These are phyloP conservation scores for Mortierella sp. DNA, from an alignment of 371 early-diverging fungal genomes.

Conservation along the genomic window DNA sequence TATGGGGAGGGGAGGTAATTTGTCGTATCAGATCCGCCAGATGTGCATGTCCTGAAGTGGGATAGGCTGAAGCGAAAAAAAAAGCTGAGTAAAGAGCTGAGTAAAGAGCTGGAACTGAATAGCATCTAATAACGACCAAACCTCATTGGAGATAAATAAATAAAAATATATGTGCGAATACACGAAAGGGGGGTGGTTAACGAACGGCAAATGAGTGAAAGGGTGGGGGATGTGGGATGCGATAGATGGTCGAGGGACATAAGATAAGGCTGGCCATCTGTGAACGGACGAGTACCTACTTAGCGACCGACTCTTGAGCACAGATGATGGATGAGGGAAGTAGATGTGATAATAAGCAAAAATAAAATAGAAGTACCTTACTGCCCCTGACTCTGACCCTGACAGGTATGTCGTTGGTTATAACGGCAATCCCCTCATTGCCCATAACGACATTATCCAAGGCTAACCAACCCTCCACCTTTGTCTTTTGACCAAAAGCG, in stretches of 20 bases:
- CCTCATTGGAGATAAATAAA: neutral
- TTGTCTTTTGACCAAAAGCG: too few species aligned
- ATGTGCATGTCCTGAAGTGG: neutral
- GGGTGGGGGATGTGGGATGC: too few species aligned
- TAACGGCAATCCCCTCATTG: too few species aligned
- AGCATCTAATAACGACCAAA: neutral
- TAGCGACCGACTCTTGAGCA: neutral
- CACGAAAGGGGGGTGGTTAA: too few species aligned
- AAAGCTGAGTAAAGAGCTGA: constrained; percentile 6
- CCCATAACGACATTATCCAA: too few species aligned
- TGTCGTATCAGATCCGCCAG: neutral
- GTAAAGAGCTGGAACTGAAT: neutral
- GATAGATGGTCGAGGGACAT: neutral
- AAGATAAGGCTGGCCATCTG: neutral
- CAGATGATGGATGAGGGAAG: too few species aligned
- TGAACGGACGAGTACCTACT: neutral
- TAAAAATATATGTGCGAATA: too few species aligned
- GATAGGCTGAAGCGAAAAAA: constrained; percentile 1
- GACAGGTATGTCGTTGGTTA: too few species aligned
- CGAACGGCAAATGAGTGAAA: neutral
- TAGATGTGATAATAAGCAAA: too few species aligned
- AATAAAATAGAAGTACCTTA: too few species aligned
- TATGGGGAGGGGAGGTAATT: neutral
- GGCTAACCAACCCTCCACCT: too few species aligned
- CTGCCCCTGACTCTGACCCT: too few species aligned